Base-by-base conservation (phyloP, 129 eudicot genomes). In the Mikania micrantha region DNA sequence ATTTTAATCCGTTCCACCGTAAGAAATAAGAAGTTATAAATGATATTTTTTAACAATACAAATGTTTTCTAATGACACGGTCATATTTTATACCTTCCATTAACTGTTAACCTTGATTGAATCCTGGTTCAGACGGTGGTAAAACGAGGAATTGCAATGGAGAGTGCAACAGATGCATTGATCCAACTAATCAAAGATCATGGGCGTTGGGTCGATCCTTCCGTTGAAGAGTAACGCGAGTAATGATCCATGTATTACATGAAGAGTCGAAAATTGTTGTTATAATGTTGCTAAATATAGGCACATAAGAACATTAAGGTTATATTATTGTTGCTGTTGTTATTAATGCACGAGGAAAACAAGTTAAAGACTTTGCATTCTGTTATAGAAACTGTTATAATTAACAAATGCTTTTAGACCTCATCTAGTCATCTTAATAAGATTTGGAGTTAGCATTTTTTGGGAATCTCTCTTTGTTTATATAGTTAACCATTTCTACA, bases 141-240 rank as follows among this genome's bases (percentile, higher is more conserved):
- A 34, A 72, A 88, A 74, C 90, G 98, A 70, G 96, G 80, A 38
- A 88, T 93, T 35, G 96, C 85, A 6, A 93, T 93, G 98, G 98
- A 82, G 47, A 69, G 64, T 28, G 98, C 98, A 31, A 93, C 98
- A 0, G 91, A 88, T 67, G 98, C 98, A 1, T 75, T 93, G 65
- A 93, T 93, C 71, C 85, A 93, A 83, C 83, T 88, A 66, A 93
- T 93, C 24, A 93, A 93, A 63, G 98, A 93, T 6, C 87, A 88
- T 24, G 96, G 95, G 6, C 98, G 98, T 38, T 93, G 98, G 98
- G 96, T 86, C 29, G 98, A 93, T 39, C 96, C 98, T 74, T 90
- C 98, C 0, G 69, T 76, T 44, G 90, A 86, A 71, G 96, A 93
- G 80, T 82, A 84, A 75, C 48, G 67, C n/a, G 15, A 19, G 8